phyloP scores from a whole-genome alignment of 768 basidiomycete species.

The Rhizopogon vulgaris region DNA sequence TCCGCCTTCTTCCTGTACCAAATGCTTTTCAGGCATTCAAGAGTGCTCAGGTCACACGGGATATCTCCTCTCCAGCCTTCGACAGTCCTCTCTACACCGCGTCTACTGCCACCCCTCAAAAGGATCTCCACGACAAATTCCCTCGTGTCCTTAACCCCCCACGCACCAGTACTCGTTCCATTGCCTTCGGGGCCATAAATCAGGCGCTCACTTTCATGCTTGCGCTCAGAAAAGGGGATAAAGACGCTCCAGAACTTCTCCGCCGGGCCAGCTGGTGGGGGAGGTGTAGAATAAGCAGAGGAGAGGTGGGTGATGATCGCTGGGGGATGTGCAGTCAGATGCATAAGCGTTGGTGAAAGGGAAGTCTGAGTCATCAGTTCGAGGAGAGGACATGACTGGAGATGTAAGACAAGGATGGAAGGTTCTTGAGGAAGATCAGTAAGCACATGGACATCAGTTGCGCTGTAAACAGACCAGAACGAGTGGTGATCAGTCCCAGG shows the following conservation, averaged over 20 bases:
- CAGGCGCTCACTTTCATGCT: constrained; percentile 51
- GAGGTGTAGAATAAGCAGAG: constrained; percentile 62
- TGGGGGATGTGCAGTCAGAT: constrained; percentile 65
- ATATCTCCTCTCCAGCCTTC: constrained; percentile 53
- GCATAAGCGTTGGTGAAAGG: constrained; percentile 60
- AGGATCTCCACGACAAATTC: constrained; percentile 64
- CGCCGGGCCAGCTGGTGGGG: constrained; percentile 55
- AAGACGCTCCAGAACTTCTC: constrained; percentile 81
- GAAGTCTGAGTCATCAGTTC: constrained; percentile 52
- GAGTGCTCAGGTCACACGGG: constrained; percentile 42
- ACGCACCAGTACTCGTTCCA: constrained; percentile 31
- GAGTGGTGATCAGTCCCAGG: constrained; percentile 36
- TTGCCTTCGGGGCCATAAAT: constrained; percentile 52
- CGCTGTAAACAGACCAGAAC: constrained; percentile 38
- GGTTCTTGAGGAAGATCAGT: constrained; percentile 29
- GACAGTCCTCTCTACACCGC: constrained; percentile 51
- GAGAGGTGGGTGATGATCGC: constrained; percentile 64
- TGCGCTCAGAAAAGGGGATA: constrained; percentile 58
- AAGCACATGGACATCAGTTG: background rate
- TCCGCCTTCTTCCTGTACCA: constrained; percentile 32
- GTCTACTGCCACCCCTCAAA: constrained; percentile 39
- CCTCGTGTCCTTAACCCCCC: constrained; percentile 23
- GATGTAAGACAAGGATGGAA: constrained; percentile 58
- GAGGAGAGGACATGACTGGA: constrained; percentile 42
- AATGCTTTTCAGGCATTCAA: constrained; percentile 47